These are phyloP conservation scores for Marasmius fiardii DNA, from an alignment of 1,284 basidiomycete species.

Conservation along the genomic window DNA sequence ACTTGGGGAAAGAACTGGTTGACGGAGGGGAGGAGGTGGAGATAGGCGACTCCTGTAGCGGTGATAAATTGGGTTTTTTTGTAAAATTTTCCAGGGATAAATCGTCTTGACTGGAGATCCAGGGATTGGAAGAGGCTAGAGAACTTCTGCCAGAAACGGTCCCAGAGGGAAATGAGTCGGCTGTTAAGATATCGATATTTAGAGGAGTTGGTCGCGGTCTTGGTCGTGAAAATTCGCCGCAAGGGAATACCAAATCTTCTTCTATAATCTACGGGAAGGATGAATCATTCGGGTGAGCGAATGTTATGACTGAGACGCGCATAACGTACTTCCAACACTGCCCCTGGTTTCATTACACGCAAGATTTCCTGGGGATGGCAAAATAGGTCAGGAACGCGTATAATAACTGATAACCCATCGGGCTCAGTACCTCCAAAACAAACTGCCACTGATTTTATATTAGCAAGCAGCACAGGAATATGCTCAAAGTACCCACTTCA, in stretches of 20 bases:
- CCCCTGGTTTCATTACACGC: constrained; percentile 59
- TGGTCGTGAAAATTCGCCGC: constrained; percentile 29
- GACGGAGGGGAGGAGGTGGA: constrained; percentile 13
- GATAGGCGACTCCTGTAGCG: constrained; percentile 22
- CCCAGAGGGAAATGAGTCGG: constrained; percentile 15
- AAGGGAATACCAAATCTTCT: constrained; percentile 71
- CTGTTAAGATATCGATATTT: constrained; percentile 19
- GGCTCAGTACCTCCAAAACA: constrained; percentile 42
- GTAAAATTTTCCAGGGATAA: not conserved
- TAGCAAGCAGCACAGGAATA: constrained; percentile 2
- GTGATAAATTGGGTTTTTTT: constrained; percentile 21
- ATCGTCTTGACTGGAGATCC: constrained; percentile 10
- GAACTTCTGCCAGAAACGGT: constrained; percentile 8
- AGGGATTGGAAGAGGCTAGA: constrained; percentile 8
- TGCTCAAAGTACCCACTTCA: constrained; percentile 40
- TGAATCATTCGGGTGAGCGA: constrained; percentile 1
- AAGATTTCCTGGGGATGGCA: constrained; percentile 50
- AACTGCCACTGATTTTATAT: constrained; percentile 40
- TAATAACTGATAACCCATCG: constrained; percentile 4
- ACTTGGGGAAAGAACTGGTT: constrained; percentile 13
- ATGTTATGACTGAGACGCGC: constrained; percentile 5
- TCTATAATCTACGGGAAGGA: constrained; percentile 52
- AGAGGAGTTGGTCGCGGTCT: constrained; percentile 17
- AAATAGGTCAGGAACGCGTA: constrained; percentile 13
- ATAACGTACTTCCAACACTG: constrained; percentile 55